Base-by-base conservation (phyloP, 192 early-diverging fungal species). In the Radiomyces spectabilis region DNA sequence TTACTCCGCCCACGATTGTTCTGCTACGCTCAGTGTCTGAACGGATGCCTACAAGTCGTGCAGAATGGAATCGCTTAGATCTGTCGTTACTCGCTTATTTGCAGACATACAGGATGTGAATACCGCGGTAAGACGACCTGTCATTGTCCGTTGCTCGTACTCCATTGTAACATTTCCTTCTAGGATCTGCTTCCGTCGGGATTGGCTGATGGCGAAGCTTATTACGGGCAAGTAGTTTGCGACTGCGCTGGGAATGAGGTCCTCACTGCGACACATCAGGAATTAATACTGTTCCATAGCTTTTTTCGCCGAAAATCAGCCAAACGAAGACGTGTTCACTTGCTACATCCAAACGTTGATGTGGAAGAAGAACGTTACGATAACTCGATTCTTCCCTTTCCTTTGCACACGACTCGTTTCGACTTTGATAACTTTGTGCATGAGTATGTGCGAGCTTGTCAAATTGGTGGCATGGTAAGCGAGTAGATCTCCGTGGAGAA, bases 21-120 rank as follows among this genome's bases (percentile, higher is more conserved):
- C n/a, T n/a, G n/a, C n/a, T n/a, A n/a, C n/a, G n/a, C n/a, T n/a
- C n/a, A n/a, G n/a, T n/a, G n/a, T n/a, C n/a, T n/a, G n/a, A n/a
- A n/a, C n/a, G n/a, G n/a, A n/a, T n/a, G n/a, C n/a, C n/a, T n/a
- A n/a, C n/a, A n/a, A n/a, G 33, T 35, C 13, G 10, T 43, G 31
- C 22, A 37, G 24, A 41, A 61, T 61, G 59, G 59, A 61, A 22
- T 53, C 51, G 15, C 35, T 61, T n/a, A 41, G 59, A 37, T 54
- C 32, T 54, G 59, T 61, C 18, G 55, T 61, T 54, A 35, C 59
- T 54, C 59, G 59, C 18, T 22, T 61, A n/a, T 61, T 61, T 46
- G 52, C 43, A 37, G 59, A 61, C 47, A 54, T 45, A 32, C 51
- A 61, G 26, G 59, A 61, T 39, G 33, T 40, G 1, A 37, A 41